phyloP scores from a whole-genome alignment of 2,329 filamentous ascomycete species.

The Cladosporium sp. region DNA sequence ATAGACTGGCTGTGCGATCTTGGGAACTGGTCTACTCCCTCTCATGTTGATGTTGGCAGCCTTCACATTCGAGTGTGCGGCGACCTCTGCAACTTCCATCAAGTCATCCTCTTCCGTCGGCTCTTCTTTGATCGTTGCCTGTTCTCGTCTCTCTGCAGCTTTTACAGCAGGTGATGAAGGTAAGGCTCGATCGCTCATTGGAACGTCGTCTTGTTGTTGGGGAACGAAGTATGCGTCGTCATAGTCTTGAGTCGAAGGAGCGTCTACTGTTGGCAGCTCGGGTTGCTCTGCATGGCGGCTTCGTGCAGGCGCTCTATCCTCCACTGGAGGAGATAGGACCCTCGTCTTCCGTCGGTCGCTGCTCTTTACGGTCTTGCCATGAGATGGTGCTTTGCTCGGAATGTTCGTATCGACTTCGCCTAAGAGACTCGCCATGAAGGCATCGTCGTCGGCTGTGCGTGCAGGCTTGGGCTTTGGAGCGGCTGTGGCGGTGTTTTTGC shows the following conservation, averaged over 20 bases:
- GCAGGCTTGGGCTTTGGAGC: constrained; percentile 67
- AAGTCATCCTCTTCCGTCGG: constrained; percentile 70
- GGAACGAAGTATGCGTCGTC: constrained; percentile 49
- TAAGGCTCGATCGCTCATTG: constrained; percentile 65
- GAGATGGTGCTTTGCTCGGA: constrained; percentile 47
- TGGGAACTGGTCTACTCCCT: constrained; percentile 71
- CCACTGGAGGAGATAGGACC: constrained; percentile 67
- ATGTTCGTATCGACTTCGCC: constrained; percentile 81
- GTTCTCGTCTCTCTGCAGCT: constrained; percentile 36
- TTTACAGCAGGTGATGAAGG: constrained; percentile 70
- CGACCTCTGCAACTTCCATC: constrained; percentile 78
- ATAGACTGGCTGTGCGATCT: constrained; percentile 59
- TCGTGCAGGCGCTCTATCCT: constrained; percentile 38
- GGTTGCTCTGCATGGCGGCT: constrained; percentile 1
- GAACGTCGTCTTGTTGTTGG: constrained; percentile 61
- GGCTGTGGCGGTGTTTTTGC: constrained; percentile 57
- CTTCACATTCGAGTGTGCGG: constrained; percentile 57
- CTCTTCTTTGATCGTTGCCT: constrained; percentile 59
- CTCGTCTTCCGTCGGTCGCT: constrained; percentile 72
- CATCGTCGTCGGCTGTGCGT: constrained; percentile 66
- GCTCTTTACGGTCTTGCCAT: constrained; percentile 61
- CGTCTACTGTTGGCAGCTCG: constrained; percentile 14
- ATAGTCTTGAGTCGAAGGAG: constrained; percentile 19
- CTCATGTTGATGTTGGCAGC: constrained; percentile 75
- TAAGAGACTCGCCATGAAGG: constrained; percentile 77